phyloP scores from a whole-genome alignment of 306 rosid species.

The Begonia peltatifolia region DNA sequence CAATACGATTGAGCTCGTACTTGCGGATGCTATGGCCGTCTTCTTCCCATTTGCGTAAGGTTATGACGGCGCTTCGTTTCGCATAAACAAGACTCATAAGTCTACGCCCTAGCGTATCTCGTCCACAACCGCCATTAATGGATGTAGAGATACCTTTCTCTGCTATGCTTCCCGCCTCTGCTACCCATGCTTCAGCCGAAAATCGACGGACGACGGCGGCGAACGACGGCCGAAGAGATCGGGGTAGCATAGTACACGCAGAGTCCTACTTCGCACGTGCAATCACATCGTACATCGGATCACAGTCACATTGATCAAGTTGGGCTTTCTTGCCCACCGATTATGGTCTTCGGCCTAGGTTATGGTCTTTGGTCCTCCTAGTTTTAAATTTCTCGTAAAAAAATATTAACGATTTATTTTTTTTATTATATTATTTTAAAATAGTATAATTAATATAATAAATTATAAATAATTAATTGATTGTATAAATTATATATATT shows the following conservation, averaged over 20 bases:
- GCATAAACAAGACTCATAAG: slow-evolving; percentile 58
- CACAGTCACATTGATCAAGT: too few relatives aligned
- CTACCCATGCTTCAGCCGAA: slow-evolving; percentile 24
- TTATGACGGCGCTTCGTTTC: slow-evolving; percentile 67
- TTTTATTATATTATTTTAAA: too few relatives aligned
- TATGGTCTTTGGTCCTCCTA: too few relatives aligned
- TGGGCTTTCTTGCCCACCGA: too few relatives aligned
- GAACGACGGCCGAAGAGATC: slow-evolving; percentile 27
- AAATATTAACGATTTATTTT: too few relatives aligned
- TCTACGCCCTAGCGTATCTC: slow-evolving; percentile 63
- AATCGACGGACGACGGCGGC: slow-evolving; percentile 28
- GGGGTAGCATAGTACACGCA: slow-evolving; percentile 18
- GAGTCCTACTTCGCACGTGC: too few relatives aligned
- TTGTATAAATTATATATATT: too few relatives aligned
- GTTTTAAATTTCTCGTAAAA: too few relatives aligned
- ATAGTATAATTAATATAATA: too few relatives aligned
- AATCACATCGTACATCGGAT: too few relatives aligned
- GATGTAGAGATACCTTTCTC: neutral
- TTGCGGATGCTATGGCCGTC: slow-evolving; percentile 57
- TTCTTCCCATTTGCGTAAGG: slow-evolving; percentile 76
- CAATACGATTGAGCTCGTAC: slow-evolving; percentile 76
- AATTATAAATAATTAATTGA: too few relatives aligned
- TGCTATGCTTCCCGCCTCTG: slow-evolving; percentile 6
- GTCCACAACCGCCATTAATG: slow-evolving; percentile 15
- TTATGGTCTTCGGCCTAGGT: too few relatives aligned